phyloP scores from a whole-genome alignment of 345 rosid genomes.

The Euphorbia peplus region DNA sequence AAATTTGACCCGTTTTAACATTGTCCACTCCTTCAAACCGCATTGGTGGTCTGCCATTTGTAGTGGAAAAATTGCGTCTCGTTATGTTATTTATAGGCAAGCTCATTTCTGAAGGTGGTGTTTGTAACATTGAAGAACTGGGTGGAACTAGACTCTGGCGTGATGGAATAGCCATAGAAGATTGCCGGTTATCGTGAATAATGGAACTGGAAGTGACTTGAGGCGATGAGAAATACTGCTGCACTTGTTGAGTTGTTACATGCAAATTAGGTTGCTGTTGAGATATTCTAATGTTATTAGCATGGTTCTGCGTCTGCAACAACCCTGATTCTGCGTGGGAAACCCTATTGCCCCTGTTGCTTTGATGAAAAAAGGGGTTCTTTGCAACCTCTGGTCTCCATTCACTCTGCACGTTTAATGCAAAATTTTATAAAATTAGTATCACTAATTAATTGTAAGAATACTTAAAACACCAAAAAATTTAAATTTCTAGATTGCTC shows the following conservation, averaged over 20 bases:
- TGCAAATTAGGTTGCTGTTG: conserved; percentile 36
- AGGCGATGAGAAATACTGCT: conserved; percentile 31
- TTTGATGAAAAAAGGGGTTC: conserved; percentile 64
- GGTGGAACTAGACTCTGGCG: conserved; percentile 21
- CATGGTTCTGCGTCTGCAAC: conserved; percentile 27
- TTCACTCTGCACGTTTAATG: conserved; percentile 54
- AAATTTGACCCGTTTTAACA: conserved; percentile 11
- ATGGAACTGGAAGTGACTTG: conserved; percentile 17
- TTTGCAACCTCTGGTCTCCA: conserved; percentile 53
- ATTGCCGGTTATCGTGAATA: conserved; percentile 29
- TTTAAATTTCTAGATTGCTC: neutral
- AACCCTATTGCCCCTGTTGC: conserved; percentile 31
- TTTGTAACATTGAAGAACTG: conserved; percentile 15
- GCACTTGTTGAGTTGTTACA: conserved; percentile 32
- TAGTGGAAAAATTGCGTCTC: conserved; percentile 10
- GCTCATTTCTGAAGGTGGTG: conserved; percentile 16
- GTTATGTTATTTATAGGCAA: neutral
- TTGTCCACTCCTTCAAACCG: conserved; percentile 18
- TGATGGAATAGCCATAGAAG: conserved; percentile 13
- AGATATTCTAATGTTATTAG: conserved; percentile 20
- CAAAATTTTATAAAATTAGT: neutral
- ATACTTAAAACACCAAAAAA: neutral
- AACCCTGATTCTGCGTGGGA: conserved; percentile 16
- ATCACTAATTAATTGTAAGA: neutral
- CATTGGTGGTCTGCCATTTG: conserved; percentile 22